Base-by-base conservation (phyloP, 306 rosid species). In the Acacia melanoxylon region DNA sequence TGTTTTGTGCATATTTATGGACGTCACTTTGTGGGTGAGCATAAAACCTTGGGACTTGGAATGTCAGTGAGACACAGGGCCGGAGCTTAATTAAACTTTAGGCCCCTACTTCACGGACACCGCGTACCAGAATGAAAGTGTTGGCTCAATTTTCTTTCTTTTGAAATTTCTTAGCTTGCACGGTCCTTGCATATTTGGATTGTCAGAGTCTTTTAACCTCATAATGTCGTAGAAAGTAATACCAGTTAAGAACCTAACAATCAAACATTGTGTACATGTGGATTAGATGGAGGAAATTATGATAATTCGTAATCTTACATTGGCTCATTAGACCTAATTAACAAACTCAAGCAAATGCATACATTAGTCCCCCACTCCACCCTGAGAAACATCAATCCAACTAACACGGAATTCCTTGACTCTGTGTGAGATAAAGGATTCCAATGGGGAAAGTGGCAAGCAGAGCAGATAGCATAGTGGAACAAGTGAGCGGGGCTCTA, bases 401-500 rank as follows among this genome's bases (percentile, higher is more conserved):
- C 35, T 24, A 31, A 65, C 40, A 31, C 19, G 17, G 20, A 41
- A 22, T 42, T 69, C 10, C 33, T n/a, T 40, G 6, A 37, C 8
- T 48, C 54, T 11, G 52, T 48, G 5, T 48, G 17, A 10, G 14
- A 5, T 63, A 20, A 56, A 54, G 56, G 77, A 70, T 72, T 74
- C 75, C 61, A 24, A 83, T 85, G 89, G 87, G 79, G 81, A 83
- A 31, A 4, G 67, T 89, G 71, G 90, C 85, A 4, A 58, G 81
- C 13, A 88, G 85, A 82, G 65, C 89, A 19, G 86, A 88, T 33
- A 82, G 70, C 12, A 83, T 89, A 85, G 89, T 77, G n/a, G 84
- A 85, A 40, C 74, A 81, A 70, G 61, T 89, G 29, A 79, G 48
- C 44, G 75, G 14, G 61, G 67, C 85, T 52, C 45, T 86, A n/a